Base-by-base conservation (phyloP, 345 rosid species). In the Citrus inodora region DNA sequence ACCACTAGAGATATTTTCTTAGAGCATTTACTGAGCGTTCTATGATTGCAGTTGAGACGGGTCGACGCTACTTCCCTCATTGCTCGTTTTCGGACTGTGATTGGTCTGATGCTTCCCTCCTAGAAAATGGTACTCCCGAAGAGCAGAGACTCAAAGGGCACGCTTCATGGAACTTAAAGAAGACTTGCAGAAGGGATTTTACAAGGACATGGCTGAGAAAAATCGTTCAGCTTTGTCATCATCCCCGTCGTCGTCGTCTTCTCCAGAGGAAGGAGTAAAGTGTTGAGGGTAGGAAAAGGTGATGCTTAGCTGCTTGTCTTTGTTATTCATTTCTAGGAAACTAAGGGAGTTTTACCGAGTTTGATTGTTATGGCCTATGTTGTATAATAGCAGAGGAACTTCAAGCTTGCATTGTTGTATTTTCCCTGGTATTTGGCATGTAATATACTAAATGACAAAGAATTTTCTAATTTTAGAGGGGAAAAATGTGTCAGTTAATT, bases 81-180 rank as follows among this genome's bases (percentile, higher is more conserved):
- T 87, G 90, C 82, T 80, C 90, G 69, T 80, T 71, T 64, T 17
- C 85, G 70, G 88, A 77, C 2, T 83, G 78, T 58, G 84, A 85
- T 6, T 53, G 78, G 56, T 82, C 84, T 2, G 88, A 83, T 28
- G 77, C 79, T 1, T 1, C 75, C 6, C 80, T 71, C 17, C 83
- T 88, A 3, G 88, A 85, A 17, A 71, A 75, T 65, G 90, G 90
- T 5, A 83, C 81, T 19, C 69, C 77, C 4, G 90, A 87, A 53
- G 92, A 88, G 66, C 80, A 82, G 70, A 75, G 53, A 9, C n/a
- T 7, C 40, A 88, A 85, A 85, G 55, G 71, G 78, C 10, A 76
- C 86, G 91, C 9, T 84, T 77, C 84, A 70, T 19, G 66, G 92
- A 88, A 55, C 86, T 88, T 24, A 85, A 83, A 76, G 87, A 87